Conservation (phyloP, 2,329 filamentous ascomycete species). For the Rhinocladiella similis region DNA sequence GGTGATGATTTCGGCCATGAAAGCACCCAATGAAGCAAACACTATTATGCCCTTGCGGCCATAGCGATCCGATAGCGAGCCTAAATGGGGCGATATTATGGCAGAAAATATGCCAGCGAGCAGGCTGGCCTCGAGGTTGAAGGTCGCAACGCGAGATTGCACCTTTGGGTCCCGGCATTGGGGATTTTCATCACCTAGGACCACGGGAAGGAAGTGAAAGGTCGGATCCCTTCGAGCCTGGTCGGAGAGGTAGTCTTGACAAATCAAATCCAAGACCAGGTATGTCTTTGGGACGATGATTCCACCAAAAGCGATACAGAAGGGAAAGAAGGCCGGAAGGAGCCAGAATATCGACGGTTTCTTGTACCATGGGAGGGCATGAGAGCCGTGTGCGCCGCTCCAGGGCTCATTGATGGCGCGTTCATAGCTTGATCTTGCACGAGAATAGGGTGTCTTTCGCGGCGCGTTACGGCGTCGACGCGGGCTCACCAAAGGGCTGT, state of each 20-base stretch:
- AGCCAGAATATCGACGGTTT: conserved; percentile 67
- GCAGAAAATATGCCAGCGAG: conserved; percentile 76
- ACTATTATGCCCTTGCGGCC: conserved; percentile 76
- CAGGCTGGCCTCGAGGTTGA: conserved; percentile 74
- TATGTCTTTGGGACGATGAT: conserved; percentile 85
- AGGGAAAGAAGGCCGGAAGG: conserved; percentile 74
- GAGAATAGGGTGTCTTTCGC: conserved; percentile 11
- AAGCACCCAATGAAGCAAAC: conserved; percentile 70
- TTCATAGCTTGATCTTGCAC: conserved; percentile 24
- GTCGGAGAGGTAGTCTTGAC: conserved; percentile 77
- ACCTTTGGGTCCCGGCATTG: conserved; percentile 81
- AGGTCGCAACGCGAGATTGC: conserved; percentile 72
- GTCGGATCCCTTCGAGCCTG: conserved; percentile 58
- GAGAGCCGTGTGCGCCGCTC: conserved; percentile 38
- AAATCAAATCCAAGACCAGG: conserved; percentile 80
- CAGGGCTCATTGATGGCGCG: conserved; percentile 28
- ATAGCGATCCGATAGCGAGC: conserved; percentile 81
- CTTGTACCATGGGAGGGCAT: conserved; percentile 48
- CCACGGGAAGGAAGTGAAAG: conserved; percentile 62
- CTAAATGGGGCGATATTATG: conserved; percentile 77
- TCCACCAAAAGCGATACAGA: conserved; percentile 83
- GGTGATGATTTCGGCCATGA: conserved; percentile 72
- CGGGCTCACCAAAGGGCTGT: conserved; percentile 32
- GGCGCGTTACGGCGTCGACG: conserved; percentile 9
- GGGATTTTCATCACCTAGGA: conserved; percentile 69